Conservation (phyloP, 441 rosid genomes). For the Gossypium aridum region DNA sequence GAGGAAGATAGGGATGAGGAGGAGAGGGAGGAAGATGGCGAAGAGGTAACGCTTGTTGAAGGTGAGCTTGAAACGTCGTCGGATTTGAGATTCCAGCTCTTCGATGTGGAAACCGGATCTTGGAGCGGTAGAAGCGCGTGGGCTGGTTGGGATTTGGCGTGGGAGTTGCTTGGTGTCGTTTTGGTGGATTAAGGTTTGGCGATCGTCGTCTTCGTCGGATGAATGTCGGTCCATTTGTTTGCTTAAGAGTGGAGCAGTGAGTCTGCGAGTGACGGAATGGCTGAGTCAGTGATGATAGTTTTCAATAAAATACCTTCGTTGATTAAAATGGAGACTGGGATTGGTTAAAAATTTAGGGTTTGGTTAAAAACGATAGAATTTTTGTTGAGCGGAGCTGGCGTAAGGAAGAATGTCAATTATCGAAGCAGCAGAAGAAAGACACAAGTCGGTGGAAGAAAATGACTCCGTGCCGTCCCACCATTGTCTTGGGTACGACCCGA, state of each 20-base stretch:
- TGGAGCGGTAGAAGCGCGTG: not conserved
- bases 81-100: slow-evolving; percentile 28
- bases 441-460: too few relatives aligned
- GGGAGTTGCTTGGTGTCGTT: slow-evolving; percentile 33
- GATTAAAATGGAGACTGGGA: too few relatives aligned
- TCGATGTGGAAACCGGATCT: slow-evolving; percentile 49
- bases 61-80: slow-evolving; percentile 30
- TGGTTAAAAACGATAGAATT: not conserved
- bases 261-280: not conserved
- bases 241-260: slow-evolving; percentile 11
- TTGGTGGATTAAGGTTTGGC: slow-evolving; percentile 46
- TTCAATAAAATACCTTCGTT: not conserved
- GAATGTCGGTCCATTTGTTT: slow-evolving; percentile 46
- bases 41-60: slow-evolving; percentile 38
- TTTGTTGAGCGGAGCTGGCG: too few relatives aligned
- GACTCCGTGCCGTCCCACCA: too few relatives aligned
- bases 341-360: not conserved
- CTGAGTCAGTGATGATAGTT: not conserved
- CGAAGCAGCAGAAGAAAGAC: too few relatives aligned
- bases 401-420: too few relatives aligned
- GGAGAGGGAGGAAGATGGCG: slow-evolving; percentile 35
- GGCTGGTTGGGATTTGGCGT: too few relatives aligned
- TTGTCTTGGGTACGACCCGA: too few relatives aligned
- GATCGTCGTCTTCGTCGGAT: slow-evolving; percentile 75
- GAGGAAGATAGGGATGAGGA: slow-evolving; percentile 38